Conservation (phyloP, 139 green algal genomes). For the Asterochloris sp. region DNA sequence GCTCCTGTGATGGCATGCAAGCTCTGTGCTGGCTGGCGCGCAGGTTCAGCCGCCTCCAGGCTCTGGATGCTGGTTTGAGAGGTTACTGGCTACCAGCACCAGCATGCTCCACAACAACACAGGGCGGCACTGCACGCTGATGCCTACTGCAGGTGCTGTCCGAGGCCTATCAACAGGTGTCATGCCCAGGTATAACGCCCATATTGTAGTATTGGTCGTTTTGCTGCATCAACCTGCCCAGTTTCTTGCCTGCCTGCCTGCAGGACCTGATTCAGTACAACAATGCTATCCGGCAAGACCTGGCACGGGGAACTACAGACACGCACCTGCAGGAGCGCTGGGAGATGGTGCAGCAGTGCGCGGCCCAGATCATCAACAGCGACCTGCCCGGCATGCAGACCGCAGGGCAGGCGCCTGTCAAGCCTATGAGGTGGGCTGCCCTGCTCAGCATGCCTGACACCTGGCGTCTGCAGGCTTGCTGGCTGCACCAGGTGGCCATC, state of each 20-base stretch:
- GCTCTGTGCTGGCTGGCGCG: too few relatives aligned
- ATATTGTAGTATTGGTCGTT: too few relatives aligned
- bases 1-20: too few relatives aligned
- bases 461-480: too few relatives aligned
- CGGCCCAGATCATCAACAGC: conserved; percentile 90
- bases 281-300: conserved; percentile 64
- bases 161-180: background rate
- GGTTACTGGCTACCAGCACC: too few relatives aligned
- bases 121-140: too few relatives aligned
- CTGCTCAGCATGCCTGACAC: too few relatives aligned
- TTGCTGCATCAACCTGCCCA: background rate
- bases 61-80: too few relatives aligned
- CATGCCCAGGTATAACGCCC: background rate
- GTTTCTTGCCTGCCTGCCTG: conserved; percentile 49
- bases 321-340: conserved; percentile 87
- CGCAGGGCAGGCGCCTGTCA: conserved; percentile 61
- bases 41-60: too few relatives aligned
- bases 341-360: conserved; percentile 91
- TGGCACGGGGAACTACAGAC: conserved; percentile 78
- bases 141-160: too few relatives aligned
- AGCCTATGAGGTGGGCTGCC: conserved; percentile 61
- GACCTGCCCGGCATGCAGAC: conserved; percentile 79
- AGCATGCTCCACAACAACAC: too few relatives aligned
- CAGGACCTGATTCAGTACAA: conserved; percentile 89
- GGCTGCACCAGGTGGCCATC: too few relatives aligned